Conservation (phyloP, 768 basidiomycete genomes). For the Wakefieldia striispora region DNA sequence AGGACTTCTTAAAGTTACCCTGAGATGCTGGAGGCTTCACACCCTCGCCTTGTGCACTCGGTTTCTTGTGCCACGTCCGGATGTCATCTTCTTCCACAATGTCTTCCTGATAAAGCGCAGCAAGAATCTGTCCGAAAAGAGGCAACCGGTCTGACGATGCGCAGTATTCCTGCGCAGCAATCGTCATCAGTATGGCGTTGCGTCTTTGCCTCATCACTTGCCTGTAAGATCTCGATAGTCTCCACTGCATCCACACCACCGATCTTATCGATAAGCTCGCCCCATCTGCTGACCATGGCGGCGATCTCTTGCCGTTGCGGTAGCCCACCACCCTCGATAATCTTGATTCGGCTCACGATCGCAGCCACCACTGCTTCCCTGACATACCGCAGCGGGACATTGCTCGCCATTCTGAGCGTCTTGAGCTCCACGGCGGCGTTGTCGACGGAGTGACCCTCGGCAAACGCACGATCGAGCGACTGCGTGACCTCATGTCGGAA, state of each 20-base stretch:
- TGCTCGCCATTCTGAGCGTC: conserved; percentile 95
- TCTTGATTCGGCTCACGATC: conserved; percentile 68
- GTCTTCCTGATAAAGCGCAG: conserved; percentile 87
- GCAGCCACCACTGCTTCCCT: conserved; percentile 86
- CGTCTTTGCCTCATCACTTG: conserved; percentile 23
- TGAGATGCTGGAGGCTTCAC: conserved; percentile 36
- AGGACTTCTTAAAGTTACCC: conserved; percentile 64
- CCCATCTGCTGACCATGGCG: conserved; percentile 73
- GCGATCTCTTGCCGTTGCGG: conserved; percentile 67
- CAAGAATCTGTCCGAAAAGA: conserved; percentile 83
- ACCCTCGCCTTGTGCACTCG: conserved; percentile 52
- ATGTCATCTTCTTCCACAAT: conserved; percentile 89
- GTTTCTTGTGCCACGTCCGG: conserved; percentile 75
- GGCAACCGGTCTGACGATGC: conserved; percentile 59
- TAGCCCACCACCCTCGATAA: conserved; percentile 54
- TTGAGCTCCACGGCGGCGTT: conserved; percentile 94
- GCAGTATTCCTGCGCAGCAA: conserved; percentile 54
- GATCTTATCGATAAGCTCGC: conserved; percentile 73
- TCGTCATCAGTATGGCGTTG: not conserved
- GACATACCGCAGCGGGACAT: conserved; percentile 83
- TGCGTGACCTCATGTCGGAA: conserved; percentile 76
- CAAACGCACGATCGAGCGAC: conserved; percentile 88
- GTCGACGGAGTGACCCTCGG: conserved; percentile 88
- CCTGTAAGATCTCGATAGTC: conserved; percentile 78
- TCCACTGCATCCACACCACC: conserved; percentile 83